phyloP scores from a whole-genome alignment of 2,329 filamentous ascomycete species.

The Epichloe typhina region DNA sequence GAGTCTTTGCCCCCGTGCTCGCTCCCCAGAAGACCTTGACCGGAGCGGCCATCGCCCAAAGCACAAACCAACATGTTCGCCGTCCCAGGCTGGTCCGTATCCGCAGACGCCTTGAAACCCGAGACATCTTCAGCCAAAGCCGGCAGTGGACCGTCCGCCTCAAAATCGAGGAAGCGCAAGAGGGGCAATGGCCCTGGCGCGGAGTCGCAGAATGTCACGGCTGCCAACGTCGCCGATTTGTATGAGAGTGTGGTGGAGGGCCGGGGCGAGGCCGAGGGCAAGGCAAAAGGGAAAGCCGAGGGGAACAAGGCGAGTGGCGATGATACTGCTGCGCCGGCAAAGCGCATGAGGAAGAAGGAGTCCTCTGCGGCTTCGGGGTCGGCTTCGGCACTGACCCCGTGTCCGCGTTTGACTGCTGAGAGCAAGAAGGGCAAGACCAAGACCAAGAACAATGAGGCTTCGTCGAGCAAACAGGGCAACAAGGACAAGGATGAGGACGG shows the following conservation, averaged over 20 bases:
- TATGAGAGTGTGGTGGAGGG: constrained; percentile 72
- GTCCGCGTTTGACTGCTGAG: not conserved
- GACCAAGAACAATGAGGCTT: not conserved
- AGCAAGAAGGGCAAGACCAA: not conserved
- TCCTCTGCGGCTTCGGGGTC: not conserved
- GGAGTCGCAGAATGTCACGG: constrained; percentile 37
- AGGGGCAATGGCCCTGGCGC: constrained; percentile 13
- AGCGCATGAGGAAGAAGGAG: constrained; percentile 3
- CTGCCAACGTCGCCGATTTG: constrained; percentile 60
- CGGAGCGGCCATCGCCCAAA: not conserved
- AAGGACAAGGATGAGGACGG: constrained; percentile 26
- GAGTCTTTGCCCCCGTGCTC: not conserved
- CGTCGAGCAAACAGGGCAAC: constrained; percentile 20
- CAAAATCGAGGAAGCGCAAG: constrained; percentile 49
- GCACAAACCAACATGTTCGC: constrained; percentile 58
- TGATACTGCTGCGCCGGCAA: not conserved
- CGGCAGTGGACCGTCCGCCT: constrained; percentile 20
- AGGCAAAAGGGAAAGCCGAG: constrained; percentile 19
- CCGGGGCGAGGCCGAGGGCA: constrained; percentile 21
- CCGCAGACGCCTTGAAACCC: constrained; percentile 55
- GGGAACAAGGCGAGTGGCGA: not conserved
- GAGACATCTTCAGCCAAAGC: constrained; percentile 35
- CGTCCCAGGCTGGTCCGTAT: constrained; percentile 83
- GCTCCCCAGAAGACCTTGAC: not conserved
- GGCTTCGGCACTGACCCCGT: not conserved